Evolutionary conservation across 495 filamentous ascomycete species (phyloP), one percentile per base, ranked within the genome.

Genomic region (Apiosordaria backusii): DNA sequence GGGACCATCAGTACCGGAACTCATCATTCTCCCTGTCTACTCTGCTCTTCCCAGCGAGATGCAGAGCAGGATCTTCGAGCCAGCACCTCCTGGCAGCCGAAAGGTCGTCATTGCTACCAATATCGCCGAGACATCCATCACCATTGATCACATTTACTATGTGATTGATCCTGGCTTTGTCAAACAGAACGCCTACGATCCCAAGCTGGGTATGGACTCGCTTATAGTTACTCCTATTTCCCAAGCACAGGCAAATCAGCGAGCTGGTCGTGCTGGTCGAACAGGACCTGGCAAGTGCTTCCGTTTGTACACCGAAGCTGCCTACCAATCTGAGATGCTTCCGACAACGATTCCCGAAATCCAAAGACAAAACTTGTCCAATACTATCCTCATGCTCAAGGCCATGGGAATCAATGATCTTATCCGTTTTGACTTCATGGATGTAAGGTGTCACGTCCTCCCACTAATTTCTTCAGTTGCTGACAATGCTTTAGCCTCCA

Each of bases 321-420:
- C 96, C 0, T 99, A 92, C 76, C 92, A 97, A 69, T 94, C 89
- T 4, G 95, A 99, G 79, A 97, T 99, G 94, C 81, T 98, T 50
- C 96, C 95, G 0, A 97, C 92, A 0, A 91, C 92, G 0, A 93
- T 98, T 63, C 95, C 95, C 10, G 96, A 98, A 71, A 99, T 99
- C 60, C 95, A 99, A 72, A 86, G 95, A 7, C 93, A 97, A 74
- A 98, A 98, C 71, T 77, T 99, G n/a, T 89, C 91, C 0, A 85
- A 89, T 64, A 97, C 95, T 2, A 98, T 99, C 77, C 87, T 99
- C 26, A 97, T 98, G 93, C 84, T 99, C 29, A 99, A 99, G 76
- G 95, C 95, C 1, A 98, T 98, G 94, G 95, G 95, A 3, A 98
- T 99, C 74, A 97, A 98, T 70, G 95, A 99, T 71, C 82, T 99